These are phyloP conservation scores for Kwoniella sp. DNA, from an alignment of 768 basidiomycete genomes.

Conservation along the genomic window DNA sequence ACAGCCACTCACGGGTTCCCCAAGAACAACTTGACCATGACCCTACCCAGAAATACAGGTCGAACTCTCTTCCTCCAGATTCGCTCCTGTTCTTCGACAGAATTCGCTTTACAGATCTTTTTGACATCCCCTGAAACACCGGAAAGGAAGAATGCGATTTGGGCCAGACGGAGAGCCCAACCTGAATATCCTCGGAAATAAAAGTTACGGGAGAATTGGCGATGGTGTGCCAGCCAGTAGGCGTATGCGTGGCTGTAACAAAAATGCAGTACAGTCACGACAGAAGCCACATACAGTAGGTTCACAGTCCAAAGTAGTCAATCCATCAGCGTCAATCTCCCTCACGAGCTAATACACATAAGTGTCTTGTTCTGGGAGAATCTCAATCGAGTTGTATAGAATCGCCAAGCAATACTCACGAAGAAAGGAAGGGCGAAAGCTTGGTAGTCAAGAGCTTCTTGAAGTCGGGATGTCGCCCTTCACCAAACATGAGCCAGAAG, in stretches of 20 bases:
- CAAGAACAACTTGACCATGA: conserved; percentile 63
- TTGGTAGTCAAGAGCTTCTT: conserved; percentile 64
- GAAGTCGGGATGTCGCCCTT: conserved; percentile 66
- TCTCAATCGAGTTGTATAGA: no score
- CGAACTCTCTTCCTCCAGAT: conserved; percentile 67
- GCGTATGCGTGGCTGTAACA: conserved; percentile 63
- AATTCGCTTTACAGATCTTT: conserved; percentile 63
- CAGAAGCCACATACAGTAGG: no score
- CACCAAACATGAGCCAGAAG: conserved; percentile 69
- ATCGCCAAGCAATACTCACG: conserved; percentile 47
- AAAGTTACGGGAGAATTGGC: conserved; percentile 61
- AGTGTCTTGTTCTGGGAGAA: no score
- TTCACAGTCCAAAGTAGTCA: no score
- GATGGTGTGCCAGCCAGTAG: conserved; percentile 70
- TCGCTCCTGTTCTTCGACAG: conserved; percentile 63
- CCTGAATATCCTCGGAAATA: conserved; percentile 69
- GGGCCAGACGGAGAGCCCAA: conserved; percentile 67
- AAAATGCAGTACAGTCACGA: neutral
- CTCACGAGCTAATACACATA: no score
- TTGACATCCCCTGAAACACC: conserved; percentile 65
- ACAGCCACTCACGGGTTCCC: conserved; percentile 56
- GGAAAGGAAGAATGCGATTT: conserved; percentile 64
- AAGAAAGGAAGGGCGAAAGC: conserved; percentile 70
- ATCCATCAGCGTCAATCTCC: no score
- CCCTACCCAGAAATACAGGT: conserved; percentile 65